Evolutionary conservation across 495 filamentous ascomycete species (phyloP).

Genomic region (Penicillium diatomitis): DNA sequence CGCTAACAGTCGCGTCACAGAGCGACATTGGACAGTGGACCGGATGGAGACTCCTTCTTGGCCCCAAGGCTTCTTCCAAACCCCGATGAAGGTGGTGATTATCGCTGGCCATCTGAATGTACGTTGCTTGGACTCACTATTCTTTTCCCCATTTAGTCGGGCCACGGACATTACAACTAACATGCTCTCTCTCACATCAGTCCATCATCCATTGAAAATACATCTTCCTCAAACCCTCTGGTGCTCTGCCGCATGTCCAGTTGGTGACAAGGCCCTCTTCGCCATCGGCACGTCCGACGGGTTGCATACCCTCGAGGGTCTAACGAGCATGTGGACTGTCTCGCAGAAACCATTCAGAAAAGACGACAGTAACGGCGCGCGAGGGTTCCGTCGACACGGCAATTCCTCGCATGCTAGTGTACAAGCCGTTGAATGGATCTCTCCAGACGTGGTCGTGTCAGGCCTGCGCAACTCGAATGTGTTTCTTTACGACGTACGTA

Average conservation of each 20-base stretch:
- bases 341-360: conserved; percentile 24
- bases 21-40: conserved; percentile 32
- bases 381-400: conserved; percentile 10
- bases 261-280: conserved; percentile 20
- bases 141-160: not conserved
- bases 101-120: conserved; percentile 25
- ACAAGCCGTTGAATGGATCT: conserved; percentile 34
- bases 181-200: conserved; percentile 1
- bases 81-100: conserved; percentile 26
- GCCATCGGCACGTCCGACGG: conserved; percentile 36
- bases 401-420: conserved; percentile 26
- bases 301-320: conserved; percentile 26
- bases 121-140: not conserved
- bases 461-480: conserved; percentile 29
- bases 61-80: conserved; percentile 26
- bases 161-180: not conserved
- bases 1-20: conserved; percentile 16
- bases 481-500: conserved; percentile 31
- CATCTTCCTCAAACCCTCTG: conserved; percentile 22
- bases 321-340: conserved; percentile 22
- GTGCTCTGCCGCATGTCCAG: conserved; percentile 30
- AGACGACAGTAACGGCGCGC: conserved; percentile 7
- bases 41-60: conserved; percentile 28
- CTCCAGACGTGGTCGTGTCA: conserved; percentile 25
- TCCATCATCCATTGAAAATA: conserved; percentile 24